Conservation (phyloP, 805 yeast genomes). For the Yamadazyma tumulicola region DNA sequence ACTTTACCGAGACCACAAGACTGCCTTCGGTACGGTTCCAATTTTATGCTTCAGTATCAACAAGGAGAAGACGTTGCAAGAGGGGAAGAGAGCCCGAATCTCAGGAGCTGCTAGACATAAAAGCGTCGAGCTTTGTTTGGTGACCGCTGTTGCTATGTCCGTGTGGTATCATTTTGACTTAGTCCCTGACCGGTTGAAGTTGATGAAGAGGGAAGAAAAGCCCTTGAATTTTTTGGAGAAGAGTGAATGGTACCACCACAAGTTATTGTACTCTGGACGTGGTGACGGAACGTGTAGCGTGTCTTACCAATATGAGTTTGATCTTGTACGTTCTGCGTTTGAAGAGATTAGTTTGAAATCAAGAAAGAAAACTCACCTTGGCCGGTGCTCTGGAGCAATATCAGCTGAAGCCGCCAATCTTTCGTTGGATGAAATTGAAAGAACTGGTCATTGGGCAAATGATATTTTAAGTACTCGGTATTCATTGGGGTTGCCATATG, state of each 20-base stretch:
- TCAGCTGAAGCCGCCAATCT: background rate
- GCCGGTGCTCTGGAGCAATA: background rate
- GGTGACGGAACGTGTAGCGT: background rate
- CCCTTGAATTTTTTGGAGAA: no score
- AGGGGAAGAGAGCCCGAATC: no score
- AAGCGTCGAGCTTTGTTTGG: slow-evolving; percentile 2
- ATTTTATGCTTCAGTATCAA: background rate
- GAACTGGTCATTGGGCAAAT: background rate
- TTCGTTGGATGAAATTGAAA: slow-evolving; percentile 3
- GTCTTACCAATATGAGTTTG: background rate
- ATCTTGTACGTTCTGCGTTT: background rate
- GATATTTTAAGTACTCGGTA: background rate
- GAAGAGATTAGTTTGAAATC: background rate
- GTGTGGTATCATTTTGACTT: slow-evolving; percentile 6
- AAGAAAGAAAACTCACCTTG: background rate
- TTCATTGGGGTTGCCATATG: background rate
- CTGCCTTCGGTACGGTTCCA: background rate
- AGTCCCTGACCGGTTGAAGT: background rate
- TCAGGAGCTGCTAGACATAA: slow-evolving; percentile 2
- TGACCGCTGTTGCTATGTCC: slow-evolving; percentile 3
- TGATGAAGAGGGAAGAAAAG: no score
- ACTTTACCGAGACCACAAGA: background rate
- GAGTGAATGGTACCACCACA: background rate
- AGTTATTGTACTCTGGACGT: background rate
- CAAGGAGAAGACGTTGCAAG: slow-evolving; percentile 3